Conservation (phyloP, 2,329 filamentous ascomycete species). For the Didymella pinodella region DNA sequence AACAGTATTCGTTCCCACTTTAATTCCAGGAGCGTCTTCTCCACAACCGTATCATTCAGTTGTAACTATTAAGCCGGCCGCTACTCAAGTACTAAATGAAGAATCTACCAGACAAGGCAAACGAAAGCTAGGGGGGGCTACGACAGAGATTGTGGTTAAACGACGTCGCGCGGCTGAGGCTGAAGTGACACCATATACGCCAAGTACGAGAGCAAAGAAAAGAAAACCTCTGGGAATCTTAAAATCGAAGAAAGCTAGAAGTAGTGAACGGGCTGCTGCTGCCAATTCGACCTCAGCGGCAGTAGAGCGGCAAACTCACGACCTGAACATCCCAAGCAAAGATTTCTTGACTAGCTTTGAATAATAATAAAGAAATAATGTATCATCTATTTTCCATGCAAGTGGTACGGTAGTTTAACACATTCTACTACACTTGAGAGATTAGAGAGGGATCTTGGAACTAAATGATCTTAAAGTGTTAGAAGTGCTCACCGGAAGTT, state of each 20-base stretch:
- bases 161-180: conserved; percentile 6
- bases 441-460: background rate
- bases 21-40: conserved; percentile 13
- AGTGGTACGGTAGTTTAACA: background rate
- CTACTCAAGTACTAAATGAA: conserved; percentile 11
- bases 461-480: no score
- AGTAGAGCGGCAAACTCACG: no score
- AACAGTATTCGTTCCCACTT: conserved; percentile 9
- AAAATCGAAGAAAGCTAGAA: conserved; percentile 4
- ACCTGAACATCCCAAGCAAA: background rate
- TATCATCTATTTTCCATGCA: background rate
- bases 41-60: conserved; percentile 9
- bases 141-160: conserved; percentile 5
- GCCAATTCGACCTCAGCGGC: background rate
- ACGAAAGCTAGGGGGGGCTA: conserved; percentile 11
- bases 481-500: no score
- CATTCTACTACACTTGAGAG: background rate
- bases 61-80: background rate
- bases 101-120: conserved; percentile 10
- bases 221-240: conserved; percentile 1
- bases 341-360: background rate
- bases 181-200: conserved; percentile 3
- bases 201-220: conserved; percentile 1
- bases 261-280: background rate
- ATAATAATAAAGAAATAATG: background rate